These are phyloP conservation scores for Umbelopsis sp. DNA, from an alignment of 192 early-diverging fungal genomes.

Conservation along the genomic window DNA sequence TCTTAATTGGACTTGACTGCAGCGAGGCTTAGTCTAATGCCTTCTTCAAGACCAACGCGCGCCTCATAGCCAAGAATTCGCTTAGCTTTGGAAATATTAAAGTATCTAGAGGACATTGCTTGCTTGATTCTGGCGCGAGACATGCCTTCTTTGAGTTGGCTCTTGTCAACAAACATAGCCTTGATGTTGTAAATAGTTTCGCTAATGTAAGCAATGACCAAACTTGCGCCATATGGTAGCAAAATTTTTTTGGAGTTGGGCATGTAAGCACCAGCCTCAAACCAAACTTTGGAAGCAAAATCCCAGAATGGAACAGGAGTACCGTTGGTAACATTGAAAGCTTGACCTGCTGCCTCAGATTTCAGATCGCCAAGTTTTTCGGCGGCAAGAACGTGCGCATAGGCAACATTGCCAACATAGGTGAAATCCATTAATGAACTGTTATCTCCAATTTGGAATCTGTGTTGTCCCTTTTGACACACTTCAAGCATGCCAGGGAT, in stretches of 20 bases:
- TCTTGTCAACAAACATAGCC: slow-evolving; percentile 57
- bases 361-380: slow-evolving; percentile 56
- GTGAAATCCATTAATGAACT: slow-evolving; percentile 85
- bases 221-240: slow-evolving; percentile 50
- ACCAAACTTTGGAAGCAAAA: slow-evolving; percentile 73
- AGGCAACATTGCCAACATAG: slow-evolving; percentile 93
- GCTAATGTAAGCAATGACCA: slow-evolving; percentile 63
- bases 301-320: slow-evolving; percentile 91
- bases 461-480: slow-evolving; percentile 57
- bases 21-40: slow-evolving; percentile 39
- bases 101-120: slow-evolving; percentile 79
- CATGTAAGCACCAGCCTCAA: slow-evolving; percentile 54
- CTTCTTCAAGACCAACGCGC: slow-evolving; percentile 56
- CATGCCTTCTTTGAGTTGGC: slow-evolving; percentile 70
- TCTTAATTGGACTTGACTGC: slow-evolving; percentile 21
- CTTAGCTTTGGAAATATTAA: slow-evolving; percentile 87
- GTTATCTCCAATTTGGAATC: slow-evolving; percentile 87
- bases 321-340: slow-evolving; percentile 92
- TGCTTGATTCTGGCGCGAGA: slow-evolving; percentile 79
- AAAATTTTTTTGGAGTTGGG: slow-evolving; percentile 61
- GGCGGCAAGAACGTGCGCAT: slow-evolving; percentile 86
- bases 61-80: slow-evolving; percentile 58
- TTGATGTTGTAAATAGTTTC: slow-evolving; percentile 64
- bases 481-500: slow-evolving; percentile 71
- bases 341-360: slow-evolving; percentile 51